A percentile compares a stretch with the other conserved stretches of the same genome.
These are phyloP conservation scores for Babesia gibsoni DNA, from an alignment of 169 alveolate species.

Conservation along the genomic window DNA sequence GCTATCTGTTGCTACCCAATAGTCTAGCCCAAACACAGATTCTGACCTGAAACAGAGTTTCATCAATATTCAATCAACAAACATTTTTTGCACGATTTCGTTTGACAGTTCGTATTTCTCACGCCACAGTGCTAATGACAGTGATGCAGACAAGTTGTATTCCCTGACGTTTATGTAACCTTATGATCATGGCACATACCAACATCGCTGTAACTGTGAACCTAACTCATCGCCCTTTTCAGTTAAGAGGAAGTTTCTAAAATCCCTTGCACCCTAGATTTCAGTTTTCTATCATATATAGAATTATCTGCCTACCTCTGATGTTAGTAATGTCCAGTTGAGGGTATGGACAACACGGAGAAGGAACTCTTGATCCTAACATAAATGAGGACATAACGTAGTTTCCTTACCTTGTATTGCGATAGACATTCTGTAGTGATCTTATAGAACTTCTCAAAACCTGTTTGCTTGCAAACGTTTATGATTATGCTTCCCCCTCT, in stretches of 20 bases:
- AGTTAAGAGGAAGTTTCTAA: conserved; percentile 62
- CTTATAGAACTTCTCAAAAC: conserved; percentile 54
- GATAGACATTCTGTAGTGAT: conserved; percentile 32
- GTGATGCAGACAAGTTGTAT: conserved; percentile 62
- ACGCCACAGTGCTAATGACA: conserved; percentile 72
- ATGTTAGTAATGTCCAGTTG: conserved; percentile 74
- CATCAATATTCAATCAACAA: not conserved
- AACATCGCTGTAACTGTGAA: conserved; percentile 62
- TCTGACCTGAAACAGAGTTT: conserved; percentile 5
- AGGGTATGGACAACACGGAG: conserved; percentile 65
- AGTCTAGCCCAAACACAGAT: conserved; percentile 42
- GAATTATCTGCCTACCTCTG: conserved; percentile 23
- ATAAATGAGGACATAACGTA: not conserved
- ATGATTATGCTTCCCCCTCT: conserved; percentile 50
- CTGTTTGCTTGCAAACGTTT: conserved; percentile 52
- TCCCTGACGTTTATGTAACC: not conserved
- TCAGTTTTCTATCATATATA: not conserved
- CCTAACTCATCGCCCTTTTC: conserved; percentile 48
- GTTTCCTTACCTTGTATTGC: not conserved
- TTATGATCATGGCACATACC: conserved; percentile 13
- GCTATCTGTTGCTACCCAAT: conserved; percentile 64
- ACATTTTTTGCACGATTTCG: conserved; percentile 50
- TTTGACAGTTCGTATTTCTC: conserved; percentile 71
- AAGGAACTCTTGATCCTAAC: conserved; percentile 46
- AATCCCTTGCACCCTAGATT: conserved; percentile 64